Base-by-base conservation (phyloP, 305 asterid genomes). In the Ajuga reptans region DNA sequence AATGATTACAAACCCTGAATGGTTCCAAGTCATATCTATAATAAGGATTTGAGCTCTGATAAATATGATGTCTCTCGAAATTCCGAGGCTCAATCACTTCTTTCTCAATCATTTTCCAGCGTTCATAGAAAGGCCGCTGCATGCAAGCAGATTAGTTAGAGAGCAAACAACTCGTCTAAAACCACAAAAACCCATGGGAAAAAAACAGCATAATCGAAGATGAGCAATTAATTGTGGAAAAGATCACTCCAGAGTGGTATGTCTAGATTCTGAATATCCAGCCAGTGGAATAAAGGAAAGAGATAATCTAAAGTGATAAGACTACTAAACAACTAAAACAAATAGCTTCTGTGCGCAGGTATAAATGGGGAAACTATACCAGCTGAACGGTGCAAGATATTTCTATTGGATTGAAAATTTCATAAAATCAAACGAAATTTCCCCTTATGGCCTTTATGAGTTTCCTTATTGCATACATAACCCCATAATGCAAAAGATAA, bases 1-100 rank as follows among this genome's bases (percentile, higher is more conserved):
- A 60, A 72, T 54, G 78, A 77, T 75, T 51, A 41, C 88, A 56
- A 81, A 94, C 98, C 87, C 97, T 86, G 87, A 94, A 94, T 68
- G 98, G 92, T 75, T 94, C 99, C 84, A 85, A 82, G 60, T 94
- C 99, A 65, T 94, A 89, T 89, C 89, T 82, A 75, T 94, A 94
- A 54, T 79, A 76, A 64, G 90, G 90, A 78, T 86, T 86, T 72
- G 81, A 84, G 79, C 89, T 84, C 77, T 90, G 88, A 69, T 74
- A 83, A 37, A 82, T 84, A 72, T 81, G 84, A 15, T 84, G 91
- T 29, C 93, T 87, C 80, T 94, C 98, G 3, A 56, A 47, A 64
- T 85, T 91, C 81, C 98, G 89, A 46, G 98, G 98, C 57, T 90
- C 96, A 61, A 94, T 88, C 66, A 94, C 87, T 80, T 91, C 99